These are phyloP conservation scores for Penicillium daleae DNA, from an alignment of 495 filamentous ascomycete genomes.

Conservation along the genomic window DNA sequence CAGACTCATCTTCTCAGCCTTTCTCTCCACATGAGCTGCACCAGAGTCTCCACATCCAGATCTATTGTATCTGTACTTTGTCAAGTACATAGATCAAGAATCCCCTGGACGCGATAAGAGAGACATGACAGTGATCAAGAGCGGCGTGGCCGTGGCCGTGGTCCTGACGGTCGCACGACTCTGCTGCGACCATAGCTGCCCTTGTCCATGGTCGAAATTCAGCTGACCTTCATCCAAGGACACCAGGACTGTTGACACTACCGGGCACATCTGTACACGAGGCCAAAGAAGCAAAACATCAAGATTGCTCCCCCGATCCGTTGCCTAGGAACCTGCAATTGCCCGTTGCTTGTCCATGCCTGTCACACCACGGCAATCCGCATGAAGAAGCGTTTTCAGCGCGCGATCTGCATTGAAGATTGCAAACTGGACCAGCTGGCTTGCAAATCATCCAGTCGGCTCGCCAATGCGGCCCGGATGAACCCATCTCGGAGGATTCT, in stretches of 20 bases:
- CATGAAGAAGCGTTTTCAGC: neutral
- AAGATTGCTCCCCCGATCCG: no score
- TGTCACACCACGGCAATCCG: conserved; percentile 3
- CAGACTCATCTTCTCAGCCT: neutral
- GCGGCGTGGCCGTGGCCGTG: neutral
- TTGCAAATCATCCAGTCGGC: neutral
- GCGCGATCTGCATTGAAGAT: neutral
- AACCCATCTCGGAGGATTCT: conserved; percentile 1
- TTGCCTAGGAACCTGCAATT: neutral
- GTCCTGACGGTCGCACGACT: neutral
- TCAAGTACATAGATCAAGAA: neutral
- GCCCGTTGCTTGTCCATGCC: neutral
- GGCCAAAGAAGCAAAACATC: conserved; percentile 1
- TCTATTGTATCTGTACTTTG: neutral
- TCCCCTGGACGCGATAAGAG: neutral
- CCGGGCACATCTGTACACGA: neutral
- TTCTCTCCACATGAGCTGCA: neutral
- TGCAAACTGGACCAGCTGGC: neutral
- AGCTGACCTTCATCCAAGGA: neutral
- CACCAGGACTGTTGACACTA: neutral
- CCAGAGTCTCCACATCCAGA: neutral
- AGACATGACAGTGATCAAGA: neutral
- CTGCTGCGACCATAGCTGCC: neutral
- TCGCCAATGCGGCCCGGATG: neutral
- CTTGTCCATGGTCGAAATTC: neutral